Percentiles rank a stretch among this genome's conserved stretches.
Conservation (phyloP, 2,329 filamentous ascomycete genomes). For the Alternaria burnsii region DNA sequence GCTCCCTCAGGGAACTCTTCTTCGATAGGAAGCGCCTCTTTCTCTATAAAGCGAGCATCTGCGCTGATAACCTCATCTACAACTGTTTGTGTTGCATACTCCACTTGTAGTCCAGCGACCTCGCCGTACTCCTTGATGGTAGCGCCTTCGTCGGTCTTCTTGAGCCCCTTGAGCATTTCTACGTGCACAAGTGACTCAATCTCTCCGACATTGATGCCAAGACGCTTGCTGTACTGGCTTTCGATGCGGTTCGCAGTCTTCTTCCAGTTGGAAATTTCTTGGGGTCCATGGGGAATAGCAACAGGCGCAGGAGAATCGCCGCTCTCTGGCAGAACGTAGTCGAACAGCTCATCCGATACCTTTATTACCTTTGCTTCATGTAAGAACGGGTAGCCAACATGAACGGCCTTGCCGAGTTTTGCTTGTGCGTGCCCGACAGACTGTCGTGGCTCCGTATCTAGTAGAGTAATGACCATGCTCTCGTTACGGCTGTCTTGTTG, state of each 20-base stretch:
- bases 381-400: conserved; percentile 93
- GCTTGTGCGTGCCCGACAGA: conserved; percentile 76
- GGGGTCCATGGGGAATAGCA: conserved; percentile 73
- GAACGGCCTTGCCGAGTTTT: conserved; percentile 85
- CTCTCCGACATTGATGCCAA: conserved; percentile 85
- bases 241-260: conserved; percentile 87
- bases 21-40: conserved; percentile 83
- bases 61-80: conserved; percentile 91
- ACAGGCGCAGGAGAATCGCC: conserved; percentile 67
- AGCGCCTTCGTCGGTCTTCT: conserved; percentile 89
- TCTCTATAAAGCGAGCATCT: conserved; percentile 92
- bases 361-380: conserved; percentile 90
- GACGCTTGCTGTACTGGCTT: conserved; percentile 85
- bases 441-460: conserved; percentile 75
- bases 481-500: conserved; percentile 95
- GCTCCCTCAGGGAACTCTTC: conserved; percentile 88
- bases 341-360: conserved; percentile 93
- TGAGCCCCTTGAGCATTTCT: conserved; percentile 89
- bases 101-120: conserved; percentile 83
- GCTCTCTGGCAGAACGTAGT: conserved; percentile 76
- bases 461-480: conserved; percentile 90
- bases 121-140: conserved; percentile 91
- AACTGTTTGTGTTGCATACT: conserved; percentile 89
- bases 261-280: conserved; percentile 82
- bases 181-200: conserved; percentile 92